A percentile compares a stretch with the other conserved stretches of the same genome.
Evolutionary conservation across 306 rosid genomes (phyloP).

Genomic region (Amphicarpaea edgeworthii): DNA sequence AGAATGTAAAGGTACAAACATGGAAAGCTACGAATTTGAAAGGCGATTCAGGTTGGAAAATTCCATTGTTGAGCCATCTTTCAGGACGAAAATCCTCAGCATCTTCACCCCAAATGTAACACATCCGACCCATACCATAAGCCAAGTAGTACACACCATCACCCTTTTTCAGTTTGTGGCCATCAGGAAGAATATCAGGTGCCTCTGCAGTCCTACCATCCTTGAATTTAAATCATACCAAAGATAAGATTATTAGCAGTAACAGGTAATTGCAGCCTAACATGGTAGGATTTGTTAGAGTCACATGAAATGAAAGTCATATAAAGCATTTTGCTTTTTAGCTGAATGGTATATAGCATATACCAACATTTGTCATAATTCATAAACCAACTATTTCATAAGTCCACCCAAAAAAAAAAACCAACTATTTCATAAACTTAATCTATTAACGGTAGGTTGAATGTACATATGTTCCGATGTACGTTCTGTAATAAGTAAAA

Average conservation of each 20-base stretch:
- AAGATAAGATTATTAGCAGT: constrained; percentile 1
- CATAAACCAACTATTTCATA: too few relatives aligned
- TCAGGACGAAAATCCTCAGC: constrained; percentile 68
- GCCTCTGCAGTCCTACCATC: constrained; percentile 67
- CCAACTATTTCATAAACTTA: too few relatives aligned
- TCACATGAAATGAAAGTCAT: neutral
- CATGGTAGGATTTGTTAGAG: neutral
- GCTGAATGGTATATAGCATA: too few relatives aligned
- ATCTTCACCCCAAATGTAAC: constrained; percentile 78
- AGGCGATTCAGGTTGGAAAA: constrained; percentile 70
- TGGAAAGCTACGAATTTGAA: constrained; percentile 86
- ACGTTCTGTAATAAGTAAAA: too few relatives aligned
- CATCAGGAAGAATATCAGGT: constrained; percentile 76
- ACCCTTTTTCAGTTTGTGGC: constrained; percentile 65
- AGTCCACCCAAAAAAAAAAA: too few relatives aligned
- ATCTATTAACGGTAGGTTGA: too few relatives aligned
- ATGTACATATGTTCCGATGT: too few relatives aligned
- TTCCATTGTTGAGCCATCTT: constrained; percentile 75
- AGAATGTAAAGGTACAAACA: constrained; percentile 51
- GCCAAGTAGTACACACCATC: constrained; percentile 72
- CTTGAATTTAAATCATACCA: constrained; percentile 48
- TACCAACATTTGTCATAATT: too few relatives aligned
- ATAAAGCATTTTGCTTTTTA: too few relatives aligned
- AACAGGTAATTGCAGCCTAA: neutral
- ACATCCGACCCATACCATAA: constrained; percentile 81